These are phyloP conservation scores for Cladosporium phlei DNA, from an alignment of 2,329 filamentous ascomycete genomes.

Conservation along the genomic window DNA sequence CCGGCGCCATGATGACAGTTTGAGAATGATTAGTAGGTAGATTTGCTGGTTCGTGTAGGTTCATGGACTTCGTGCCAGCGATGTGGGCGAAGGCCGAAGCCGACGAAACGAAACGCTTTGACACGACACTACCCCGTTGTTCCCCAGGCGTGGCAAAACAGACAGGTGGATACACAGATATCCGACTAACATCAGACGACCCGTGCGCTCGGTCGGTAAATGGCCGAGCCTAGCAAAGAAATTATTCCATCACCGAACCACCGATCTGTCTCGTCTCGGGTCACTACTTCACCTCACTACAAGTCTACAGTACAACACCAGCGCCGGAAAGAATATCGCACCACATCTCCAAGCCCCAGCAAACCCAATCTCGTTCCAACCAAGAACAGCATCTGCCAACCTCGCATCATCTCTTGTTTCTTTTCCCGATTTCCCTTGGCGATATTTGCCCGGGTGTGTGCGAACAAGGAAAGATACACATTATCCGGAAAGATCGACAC, in stretches of 20 bases:
- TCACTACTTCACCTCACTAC: neutral
- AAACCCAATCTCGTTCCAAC: neutral
- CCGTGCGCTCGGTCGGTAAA: neutral
- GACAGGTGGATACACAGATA: too few species aligned
- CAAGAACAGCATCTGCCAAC: neutral
- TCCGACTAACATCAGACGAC: neutral
- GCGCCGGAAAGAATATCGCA: neutral
- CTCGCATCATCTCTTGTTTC: too few species aligned
- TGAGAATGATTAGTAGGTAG: too few species aligned
- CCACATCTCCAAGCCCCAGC: neutral
- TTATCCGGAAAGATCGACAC: neutral
- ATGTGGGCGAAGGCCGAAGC: too few species aligned
- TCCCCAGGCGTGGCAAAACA: too few species aligned
- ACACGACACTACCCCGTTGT: neutral
- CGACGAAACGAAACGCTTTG: too few species aligned
- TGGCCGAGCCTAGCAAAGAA: neutral
- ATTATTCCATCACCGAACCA: neutral
- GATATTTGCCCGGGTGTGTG: conserved; percentile 1
- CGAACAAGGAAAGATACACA: neutral
- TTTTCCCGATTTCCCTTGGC: conserved; percentile 7
- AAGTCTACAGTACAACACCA: neutral
- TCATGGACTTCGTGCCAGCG: too few species aligned
- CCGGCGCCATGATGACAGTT: neutral
- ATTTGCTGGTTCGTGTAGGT: too few species aligned
- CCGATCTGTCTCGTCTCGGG: conserved; percentile 1